Evolutionary conservation across 2,329 filamentous ascomycete species (phyloP), one percentile per base, ranked within the genome.

Genomic region (Ceratocystis harringtonii): DNA sequence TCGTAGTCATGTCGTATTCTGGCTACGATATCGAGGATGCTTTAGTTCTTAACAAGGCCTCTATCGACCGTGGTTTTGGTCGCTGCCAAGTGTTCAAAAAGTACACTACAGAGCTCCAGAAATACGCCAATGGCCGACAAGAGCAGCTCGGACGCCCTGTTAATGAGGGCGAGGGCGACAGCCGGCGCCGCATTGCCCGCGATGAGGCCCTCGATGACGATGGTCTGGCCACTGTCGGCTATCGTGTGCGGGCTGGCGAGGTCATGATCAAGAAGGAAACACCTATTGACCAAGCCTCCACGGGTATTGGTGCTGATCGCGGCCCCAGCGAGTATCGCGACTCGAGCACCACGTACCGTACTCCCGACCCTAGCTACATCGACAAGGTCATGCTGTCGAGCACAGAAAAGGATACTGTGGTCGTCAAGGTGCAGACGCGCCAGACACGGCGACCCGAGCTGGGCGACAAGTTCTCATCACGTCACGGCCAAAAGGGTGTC

Each of bases 21-120:
- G 94, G 94, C 28, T 99, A 99, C 76, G 94, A 99, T 84, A 99
- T 99, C 70, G 94, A 99, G 79, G 94, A 99, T 80, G 94, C 94
- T 8, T 81, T 99, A 19, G 92, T 99, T 1, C 75, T 99, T 68
- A 99, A 99, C 79, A 97, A 96, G 78, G 92, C 91, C 8, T 96
- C 92, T 0, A 87, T 91, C 67, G 95, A 99, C 71, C 84, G 94
- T 71, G 95, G 94, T 3, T 99, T 97, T 72, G 95, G 94, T 58
- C 86, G 94, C 45, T 97, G 94, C 72, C 95, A 99, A 73, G 94
- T 97, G n/a, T 92, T 96, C 80, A 88, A 92, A 70, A 99, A 99
- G 76, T 90, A 94, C 73, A 85, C 87, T 12, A 88, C 90, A 3
- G 88, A 90, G 66, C 79, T 99, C 66, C 92, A 94, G 73, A 88